Percentiles rank a stretch among this genome's conserved stretches.
Evolutionary conservation across 768 basidiomycete genomes (phyloP).

Genomic region (Mycena olivaceomarginata): DNA sequence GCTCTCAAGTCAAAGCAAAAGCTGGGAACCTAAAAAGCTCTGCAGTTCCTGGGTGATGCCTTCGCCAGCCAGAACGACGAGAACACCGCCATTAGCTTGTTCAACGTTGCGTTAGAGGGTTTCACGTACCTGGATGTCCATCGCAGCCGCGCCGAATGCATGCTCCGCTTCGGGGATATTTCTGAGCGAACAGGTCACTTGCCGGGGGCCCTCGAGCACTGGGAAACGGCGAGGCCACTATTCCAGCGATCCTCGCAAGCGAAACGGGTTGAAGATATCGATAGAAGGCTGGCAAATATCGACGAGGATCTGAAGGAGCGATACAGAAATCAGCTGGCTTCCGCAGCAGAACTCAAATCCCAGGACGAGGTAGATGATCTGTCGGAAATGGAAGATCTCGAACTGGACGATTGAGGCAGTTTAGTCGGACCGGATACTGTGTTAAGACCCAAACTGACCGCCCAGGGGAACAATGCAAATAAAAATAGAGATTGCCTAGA

Average conservation of each 20-base stretch:
- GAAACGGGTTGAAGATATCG: neutral
- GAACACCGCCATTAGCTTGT: neutral
- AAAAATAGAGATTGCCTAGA: too few species aligned
- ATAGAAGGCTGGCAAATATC: neutral
- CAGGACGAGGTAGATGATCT: too few species aligned
- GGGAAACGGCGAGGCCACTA: neutral
- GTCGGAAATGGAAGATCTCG: too few species aligned
- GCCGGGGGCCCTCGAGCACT: neutral
- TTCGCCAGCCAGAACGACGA: neutral
- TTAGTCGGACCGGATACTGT: too few species aligned
- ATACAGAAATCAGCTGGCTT: neutral
- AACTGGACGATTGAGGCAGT: too few species aligned
- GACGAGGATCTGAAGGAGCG: neutral
- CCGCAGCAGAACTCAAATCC: too few species aligned
- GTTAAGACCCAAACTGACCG: too few species aligned
- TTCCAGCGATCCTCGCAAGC: neutral
- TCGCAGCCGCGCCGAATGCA: neutral
- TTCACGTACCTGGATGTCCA: constrained; percentile 4
- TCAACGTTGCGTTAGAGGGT: neutral
- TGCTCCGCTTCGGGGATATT: neutral
- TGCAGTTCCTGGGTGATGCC: neutral
- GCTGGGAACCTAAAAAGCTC: neutral
- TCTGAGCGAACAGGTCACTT: neutral
- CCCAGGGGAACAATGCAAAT: too few species aligned
- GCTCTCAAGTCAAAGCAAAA: neutral